Evolutionary conservation across 371 early-diverging fungal genomes (phyloP).

Genomic region (Zychaea mexicana): DNA sequence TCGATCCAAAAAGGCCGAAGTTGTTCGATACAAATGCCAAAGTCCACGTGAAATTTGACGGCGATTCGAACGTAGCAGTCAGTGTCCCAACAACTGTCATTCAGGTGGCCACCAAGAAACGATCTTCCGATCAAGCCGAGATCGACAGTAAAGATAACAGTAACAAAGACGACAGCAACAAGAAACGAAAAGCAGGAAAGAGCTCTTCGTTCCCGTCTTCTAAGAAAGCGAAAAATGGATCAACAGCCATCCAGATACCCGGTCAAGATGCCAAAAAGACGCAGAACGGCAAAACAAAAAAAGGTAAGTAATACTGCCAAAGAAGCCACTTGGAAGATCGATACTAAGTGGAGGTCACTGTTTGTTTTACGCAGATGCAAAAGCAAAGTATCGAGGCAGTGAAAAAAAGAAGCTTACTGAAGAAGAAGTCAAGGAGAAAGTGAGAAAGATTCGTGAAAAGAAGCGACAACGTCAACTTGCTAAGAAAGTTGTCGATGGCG

Average conservation of each 20-base stretch:
- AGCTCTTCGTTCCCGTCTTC: neutral
- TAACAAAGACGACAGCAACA: neutral
- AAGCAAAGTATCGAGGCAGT: neutral
- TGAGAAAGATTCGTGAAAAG: conserved; percentile 9
- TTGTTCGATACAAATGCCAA: conserved; percentile 33
- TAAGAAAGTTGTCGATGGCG: conserved; percentile 15
- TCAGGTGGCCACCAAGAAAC: neutral
- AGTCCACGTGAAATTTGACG: conserved; percentile 42
- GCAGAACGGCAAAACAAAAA: conserved; percentile 13
- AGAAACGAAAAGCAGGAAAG: neutral
- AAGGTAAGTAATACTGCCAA: conserved; percentile 7
- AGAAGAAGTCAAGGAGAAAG: conserved; percentile 14
- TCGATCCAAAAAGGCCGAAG: conserved; percentile 19
- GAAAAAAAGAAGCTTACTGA: neutral
- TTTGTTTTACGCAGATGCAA: too few relatives aligned
- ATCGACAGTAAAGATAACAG: neutral
- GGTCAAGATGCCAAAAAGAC: neutral
- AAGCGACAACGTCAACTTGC: conserved; percentile 15
- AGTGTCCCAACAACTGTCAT: too few relatives aligned
- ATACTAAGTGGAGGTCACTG: too few relatives aligned
- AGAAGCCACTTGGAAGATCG: too few relatives aligned
- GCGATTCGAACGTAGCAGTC: conserved; percentile 5
- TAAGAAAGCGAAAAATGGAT: neutral
- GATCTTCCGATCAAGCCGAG: neutral
- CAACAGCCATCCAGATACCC: neutral